phyloP scores from a whole-genome alignment of 2,329 filamentous ascomycete genomes.

The Escovopsis sp. region DNA sequence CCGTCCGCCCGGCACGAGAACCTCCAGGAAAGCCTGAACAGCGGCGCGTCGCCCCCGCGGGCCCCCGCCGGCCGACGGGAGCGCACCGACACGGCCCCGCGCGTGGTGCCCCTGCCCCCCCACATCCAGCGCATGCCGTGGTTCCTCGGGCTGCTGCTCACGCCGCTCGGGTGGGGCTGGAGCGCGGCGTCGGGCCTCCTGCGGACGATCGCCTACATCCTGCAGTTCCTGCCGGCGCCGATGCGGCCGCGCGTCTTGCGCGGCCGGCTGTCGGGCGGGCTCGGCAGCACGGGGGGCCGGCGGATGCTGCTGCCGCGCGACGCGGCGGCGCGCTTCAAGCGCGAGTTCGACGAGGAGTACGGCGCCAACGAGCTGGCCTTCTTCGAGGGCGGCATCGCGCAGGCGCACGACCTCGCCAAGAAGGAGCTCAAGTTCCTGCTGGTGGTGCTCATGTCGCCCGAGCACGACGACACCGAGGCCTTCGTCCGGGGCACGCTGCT shows the following conservation, averaged over 20 bases:
- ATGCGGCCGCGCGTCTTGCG: slow-evolving; percentile 39
- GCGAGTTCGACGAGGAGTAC: slow-evolving; percentile 92
- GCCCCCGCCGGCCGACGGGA: slow-evolving; percentile 12
- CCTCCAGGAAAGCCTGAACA: slow-evolving; percentile 42
- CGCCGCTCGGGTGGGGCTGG: slow-evolving; percentile 69
- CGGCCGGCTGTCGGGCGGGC: slow-evolving; percentile 34
- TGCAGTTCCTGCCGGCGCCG: slow-evolving; percentile 63
- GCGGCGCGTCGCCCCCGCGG: slow-evolving; percentile 12
- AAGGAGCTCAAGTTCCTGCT: slow-evolving; percentile 80
- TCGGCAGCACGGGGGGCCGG: slow-evolving; percentile 50
- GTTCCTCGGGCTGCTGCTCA: slow-evolving; percentile 61
- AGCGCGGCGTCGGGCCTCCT: slow-evolving; percentile 53
- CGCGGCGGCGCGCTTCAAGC: slow-evolving; percentile 72
- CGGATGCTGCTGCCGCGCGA: slow-evolving; percentile 71
- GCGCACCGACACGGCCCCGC: slow-evolving; percentile 53
- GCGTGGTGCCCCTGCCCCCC: slow-evolving; percentile 66
- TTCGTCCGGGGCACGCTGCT: slow-evolving; percentile 77
- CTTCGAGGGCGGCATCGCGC: slow-evolving; percentile 78
- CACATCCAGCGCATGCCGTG: slow-evolving; percentile 56
- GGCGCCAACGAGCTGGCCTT: slow-evolving; percentile 59
- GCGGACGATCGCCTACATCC: slow-evolving; percentile 58
- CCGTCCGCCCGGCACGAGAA: slow-evolving; percentile 56
- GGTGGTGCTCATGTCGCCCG: slow-evolving; percentile 76
- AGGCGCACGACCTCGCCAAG: slow-evolving; percentile 81
- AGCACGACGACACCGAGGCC: slow-evolving; percentile 78